These are phyloP conservation scores for Aciculoconidium aculeatum DNA, from an alignment of 805 yeast genomes.

Conservation along the genomic window DNA sequence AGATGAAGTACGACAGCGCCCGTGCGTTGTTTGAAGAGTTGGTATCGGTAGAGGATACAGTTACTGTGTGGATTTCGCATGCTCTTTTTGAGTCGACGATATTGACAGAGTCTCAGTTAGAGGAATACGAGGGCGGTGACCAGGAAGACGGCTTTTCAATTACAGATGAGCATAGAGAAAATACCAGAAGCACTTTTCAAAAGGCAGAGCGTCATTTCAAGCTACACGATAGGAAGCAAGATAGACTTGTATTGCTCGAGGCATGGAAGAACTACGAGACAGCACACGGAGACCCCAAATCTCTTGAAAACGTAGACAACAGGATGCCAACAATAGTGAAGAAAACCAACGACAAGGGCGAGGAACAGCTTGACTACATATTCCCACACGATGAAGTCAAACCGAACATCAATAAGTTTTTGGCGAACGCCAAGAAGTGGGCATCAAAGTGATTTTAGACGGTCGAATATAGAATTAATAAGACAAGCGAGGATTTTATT, in stretches of 20 bases:
- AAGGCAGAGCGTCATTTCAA: constrained; percentile 45
- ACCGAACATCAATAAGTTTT: constrained; percentile 28
- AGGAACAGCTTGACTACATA: constrained; percentile 49
- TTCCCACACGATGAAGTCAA: constrained; percentile 57
- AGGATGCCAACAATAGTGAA: constrained; percentile 53
- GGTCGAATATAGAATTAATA: too few relatives aligned
- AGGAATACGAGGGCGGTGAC: constrained; percentile 25
- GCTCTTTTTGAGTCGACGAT: constrained; percentile 69
- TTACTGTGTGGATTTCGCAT: constrained; percentile 52
- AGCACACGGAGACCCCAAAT: constrained; percentile 47
- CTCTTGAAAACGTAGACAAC: constrained; percentile 28
- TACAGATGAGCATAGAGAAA: constrained; percentile 43
- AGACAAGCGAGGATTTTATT: too few relatives aligned
- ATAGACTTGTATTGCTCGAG: constrained; percentile 50
- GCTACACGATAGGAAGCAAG: constrained; percentile 26
- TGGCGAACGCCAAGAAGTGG: constrained; percentile 40
- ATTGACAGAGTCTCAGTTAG: constrained; percentile 47
- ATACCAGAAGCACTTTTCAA: constrained; percentile 53
- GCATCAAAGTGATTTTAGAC: constrained; percentile 8
- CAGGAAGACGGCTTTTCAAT: constrained; percentile 42
- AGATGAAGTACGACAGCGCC: constrained; percentile 50
- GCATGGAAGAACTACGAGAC: constrained; percentile 62
- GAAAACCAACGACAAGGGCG: constrained; percentile 39
- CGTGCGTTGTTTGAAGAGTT: constrained; percentile 43
- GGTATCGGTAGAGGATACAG: constrained; percentile 21